These are phyloP conservation scores for Alternaria infectoria DNA, from an alignment of 2,329 filamentous ascomycete species.

Conservation along the genomic window DNA sequence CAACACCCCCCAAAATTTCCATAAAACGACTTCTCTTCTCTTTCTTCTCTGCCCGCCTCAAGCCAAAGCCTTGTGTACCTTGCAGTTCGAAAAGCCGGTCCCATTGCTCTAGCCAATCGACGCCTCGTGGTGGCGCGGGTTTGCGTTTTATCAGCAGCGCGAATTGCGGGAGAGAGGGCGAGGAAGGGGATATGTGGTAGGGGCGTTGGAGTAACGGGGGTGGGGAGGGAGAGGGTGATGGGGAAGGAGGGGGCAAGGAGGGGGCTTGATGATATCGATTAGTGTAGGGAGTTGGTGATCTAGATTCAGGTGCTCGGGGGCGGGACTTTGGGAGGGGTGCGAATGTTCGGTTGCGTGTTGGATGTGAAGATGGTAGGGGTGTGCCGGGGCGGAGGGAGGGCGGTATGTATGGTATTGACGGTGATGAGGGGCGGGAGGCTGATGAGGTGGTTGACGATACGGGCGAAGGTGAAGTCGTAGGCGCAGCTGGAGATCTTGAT, in stretches of 20 bases:
- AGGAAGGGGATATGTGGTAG: background rate
- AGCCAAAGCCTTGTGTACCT: background rate
- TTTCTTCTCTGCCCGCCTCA: background rate
- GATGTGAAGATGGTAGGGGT: background rate
- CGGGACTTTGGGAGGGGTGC: too few relatives aligned
- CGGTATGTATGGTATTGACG: accelerated
- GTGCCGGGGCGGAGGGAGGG: background rate
- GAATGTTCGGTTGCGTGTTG: background rate
- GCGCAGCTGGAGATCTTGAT: too few relatives aligned
- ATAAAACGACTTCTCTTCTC: background rate
- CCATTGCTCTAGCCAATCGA: constrained; percentile 17
- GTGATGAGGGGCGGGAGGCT: accelerated
- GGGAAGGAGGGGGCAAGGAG: too few relatives aligned
- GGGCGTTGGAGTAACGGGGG: background rate
- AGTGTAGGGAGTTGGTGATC: too few relatives aligned
- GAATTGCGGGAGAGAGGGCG: accelerated
- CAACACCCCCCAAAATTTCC: background rate
- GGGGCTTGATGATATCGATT: too few relatives aligned
- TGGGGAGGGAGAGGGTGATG: background rate
- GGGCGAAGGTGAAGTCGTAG: too few relatives aligned
- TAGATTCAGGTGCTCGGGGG: too few relatives aligned
- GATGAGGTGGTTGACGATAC: background rate
- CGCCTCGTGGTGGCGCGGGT: constrained; percentile 9
- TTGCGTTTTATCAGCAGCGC: constrained; percentile 6
- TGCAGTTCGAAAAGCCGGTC: constrained; percentile 1